These are phyloP conservation scores for Fusarium tanahbumbuense DNA, from an alignment of 2,329 filamentous ascomycete species.

Conservation along the genomic window DNA sequence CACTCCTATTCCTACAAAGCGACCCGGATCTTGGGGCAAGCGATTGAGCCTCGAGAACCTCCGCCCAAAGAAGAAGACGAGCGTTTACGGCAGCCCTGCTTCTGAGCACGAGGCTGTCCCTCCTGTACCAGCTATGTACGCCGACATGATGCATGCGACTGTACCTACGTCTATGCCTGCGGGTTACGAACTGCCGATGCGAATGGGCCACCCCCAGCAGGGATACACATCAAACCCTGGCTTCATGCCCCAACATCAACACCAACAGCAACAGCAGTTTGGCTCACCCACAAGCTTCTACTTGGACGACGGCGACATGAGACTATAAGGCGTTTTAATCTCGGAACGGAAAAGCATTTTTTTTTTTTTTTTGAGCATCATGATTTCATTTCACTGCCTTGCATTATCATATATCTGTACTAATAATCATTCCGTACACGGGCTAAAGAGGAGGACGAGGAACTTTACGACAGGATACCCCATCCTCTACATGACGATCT, in stretches of 20 bases:
- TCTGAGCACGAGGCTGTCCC: slow-evolving; percentile 45
- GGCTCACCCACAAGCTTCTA: slow-evolving; percentile 47
- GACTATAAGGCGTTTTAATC: slow-evolving; percentile 41
- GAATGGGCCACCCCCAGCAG: slow-evolving; percentile 42
- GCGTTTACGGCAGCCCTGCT: slow-evolving; percentile 47
- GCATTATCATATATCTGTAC: slow-evolving; percentile 39
- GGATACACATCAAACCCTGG: slow-evolving; percentile 43
- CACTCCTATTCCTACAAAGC: slow-evolving; percentile 54
- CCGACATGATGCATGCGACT: slow-evolving; percentile 46
- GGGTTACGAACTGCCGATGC: slow-evolving; percentile 47
- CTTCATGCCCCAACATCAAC: slow-evolving; percentile 43
- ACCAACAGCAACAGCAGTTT: slow-evolving; percentile 46
- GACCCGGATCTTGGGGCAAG: slow-evolving; percentile 55
- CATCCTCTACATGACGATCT: slow-evolving; percentile 42
- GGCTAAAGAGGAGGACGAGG: slow-evolving; percentile 39
- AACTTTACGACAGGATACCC: slow-evolving; percentile 43
- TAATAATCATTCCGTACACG: slow-evolving; percentile 39
- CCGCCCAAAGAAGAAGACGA: slow-evolving; percentile 52
- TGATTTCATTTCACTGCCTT: slow-evolving; percentile 31
- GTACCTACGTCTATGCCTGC: slow-evolving; percentile 45
- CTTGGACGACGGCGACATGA: slow-evolving; percentile 46
- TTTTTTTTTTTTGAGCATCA: slow-evolving; percentile 33
- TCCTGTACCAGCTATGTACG: slow-evolving; percentile 47
- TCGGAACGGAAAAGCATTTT: slow-evolving; percentile 35
- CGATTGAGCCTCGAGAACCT: slow-evolving; percentile 54